Evolutionary conservation across 768 basidiomycete genomes (phyloP).

Genomic region (Termitomyces titanicus): DNA sequence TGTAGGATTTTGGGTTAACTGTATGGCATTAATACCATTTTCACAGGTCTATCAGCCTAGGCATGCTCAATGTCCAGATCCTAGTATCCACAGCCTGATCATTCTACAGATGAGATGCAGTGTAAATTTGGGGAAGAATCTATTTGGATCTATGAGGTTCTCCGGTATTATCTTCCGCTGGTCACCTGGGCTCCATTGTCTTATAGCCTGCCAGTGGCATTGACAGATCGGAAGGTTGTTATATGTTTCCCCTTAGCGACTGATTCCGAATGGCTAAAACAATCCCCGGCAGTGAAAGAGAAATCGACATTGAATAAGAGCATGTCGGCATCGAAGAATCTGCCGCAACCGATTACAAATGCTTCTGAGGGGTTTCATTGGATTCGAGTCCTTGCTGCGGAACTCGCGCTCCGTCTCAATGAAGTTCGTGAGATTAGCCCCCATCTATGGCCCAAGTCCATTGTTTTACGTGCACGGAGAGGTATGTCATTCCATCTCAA

Average conservation of each 20-base stretch:
- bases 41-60: constrained; percentile 52
- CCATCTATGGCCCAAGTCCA: constrained; percentile 88
- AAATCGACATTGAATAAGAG: constrained; percentile 79
- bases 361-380: constrained; percentile 80
- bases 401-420: constrained; percentile 79
- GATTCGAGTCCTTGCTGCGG: constrained; percentile 89
- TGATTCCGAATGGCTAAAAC: constrained; percentile 1
- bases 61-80: constrained; percentile 26
- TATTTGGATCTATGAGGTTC: constrained; percentile 89
- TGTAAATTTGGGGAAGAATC: constrained; percentile 76
- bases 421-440: constrained; percentile 74
- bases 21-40: not conserved
- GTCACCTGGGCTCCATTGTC: not conserved
- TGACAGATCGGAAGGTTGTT: constrained; percentile 81
- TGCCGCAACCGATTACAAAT: constrained; percentile 73
- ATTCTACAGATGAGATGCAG: constrained; percentile 67
- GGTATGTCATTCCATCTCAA: constrained; percentile 33
- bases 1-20: constrained; percentile 24
- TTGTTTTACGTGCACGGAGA: constrained; percentile 76
- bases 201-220: constrained; percentile 55
- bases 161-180: constrained; percentile 52
- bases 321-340: constrained; percentile 96
- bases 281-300: constrained; percentile 65
- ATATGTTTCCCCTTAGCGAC: constrained; percentile 5
- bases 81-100: not conserved